A percentile compares a stretch with the other conserved stretches of the same genome.
Evolutionary conservation across 2,329 filamentous ascomycete genomes (phyloP).

Genomic region (Exophiala oligosperma): DNA sequence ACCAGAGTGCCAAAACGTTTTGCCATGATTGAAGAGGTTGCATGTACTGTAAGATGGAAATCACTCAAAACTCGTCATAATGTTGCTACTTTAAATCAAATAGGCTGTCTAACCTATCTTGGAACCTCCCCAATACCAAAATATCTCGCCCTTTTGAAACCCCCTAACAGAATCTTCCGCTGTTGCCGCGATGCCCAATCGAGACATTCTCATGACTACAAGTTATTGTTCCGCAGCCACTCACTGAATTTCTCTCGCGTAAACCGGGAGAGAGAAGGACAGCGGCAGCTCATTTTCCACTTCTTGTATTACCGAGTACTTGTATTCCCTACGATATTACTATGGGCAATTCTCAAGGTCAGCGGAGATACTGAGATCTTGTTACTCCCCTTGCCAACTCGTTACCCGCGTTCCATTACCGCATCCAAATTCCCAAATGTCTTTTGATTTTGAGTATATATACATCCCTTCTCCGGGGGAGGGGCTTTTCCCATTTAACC

Average conservation of each 20-base stretch:
- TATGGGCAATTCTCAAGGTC: constrained; percentile 2
- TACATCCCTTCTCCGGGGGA: no score
- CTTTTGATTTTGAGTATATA: no score
- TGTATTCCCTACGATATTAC: not conserved
- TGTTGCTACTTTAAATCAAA: no score
- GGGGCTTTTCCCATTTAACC: no score
- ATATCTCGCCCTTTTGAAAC: no score
- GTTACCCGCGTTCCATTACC: constrained; percentile 2
- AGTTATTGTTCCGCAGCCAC: constrained; percentile 9
- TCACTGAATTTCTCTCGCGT: constrained; percentile 24
- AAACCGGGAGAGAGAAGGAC: not conserved
- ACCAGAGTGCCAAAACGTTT: not conserved
- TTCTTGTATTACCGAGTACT: no score
- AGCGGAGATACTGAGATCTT: constrained; percentile 8
- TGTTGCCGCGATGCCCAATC: not conserved
- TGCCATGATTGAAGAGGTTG: no score
- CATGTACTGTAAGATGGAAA: no score
- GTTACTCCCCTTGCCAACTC: not conserved
- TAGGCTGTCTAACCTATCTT: no score
- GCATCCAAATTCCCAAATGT: not conserved
- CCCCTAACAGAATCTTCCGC: not conserved
- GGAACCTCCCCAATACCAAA: no score
- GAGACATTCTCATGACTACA: constrained; percentile 17
- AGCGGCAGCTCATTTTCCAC: no score
- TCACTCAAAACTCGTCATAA: no score